phyloP scores from a whole-genome alignment of 1,139 yeast genomes.

The Debaryomyces nepalensis region DNA sequence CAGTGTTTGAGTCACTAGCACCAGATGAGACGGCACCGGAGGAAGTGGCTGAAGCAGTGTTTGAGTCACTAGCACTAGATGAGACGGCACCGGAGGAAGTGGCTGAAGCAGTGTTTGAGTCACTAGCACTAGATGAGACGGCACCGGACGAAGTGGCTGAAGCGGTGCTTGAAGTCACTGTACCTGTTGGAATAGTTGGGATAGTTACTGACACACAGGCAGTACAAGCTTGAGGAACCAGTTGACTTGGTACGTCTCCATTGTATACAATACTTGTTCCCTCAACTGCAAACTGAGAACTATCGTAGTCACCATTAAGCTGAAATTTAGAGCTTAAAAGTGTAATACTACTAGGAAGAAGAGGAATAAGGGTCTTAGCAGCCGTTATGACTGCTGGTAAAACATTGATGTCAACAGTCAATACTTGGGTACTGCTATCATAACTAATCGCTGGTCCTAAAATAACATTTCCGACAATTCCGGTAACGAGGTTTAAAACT shows the following conservation, averaged over 20 bases:
- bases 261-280: slow-evolving; percentile 5
- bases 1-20: too few species aligned
- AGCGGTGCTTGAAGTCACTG: too few species aligned
- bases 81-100: too few species aligned
- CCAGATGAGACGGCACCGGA: too few species aligned
- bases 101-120: too few species aligned
- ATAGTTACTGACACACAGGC: too few species aligned
- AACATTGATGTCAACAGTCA: slow-evolving; percentile 9
- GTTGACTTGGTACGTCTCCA: slow-evolving; percentile 8
- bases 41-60: too few species aligned
- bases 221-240: slow-evolving; percentile 4
- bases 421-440: background rate
- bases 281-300: slow-evolving; percentile 2
- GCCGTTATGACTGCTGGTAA: slow-evolving; percentile 4
- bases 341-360: slow-evolving; percentile 1
- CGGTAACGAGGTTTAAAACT: background rate
- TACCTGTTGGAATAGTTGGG: too few species aligned
- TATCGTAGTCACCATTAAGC: slow-evolving; percentile 4
- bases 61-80: too few species aligned
- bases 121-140: too few species aligned
- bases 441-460: slow-evolving; percentile 2
- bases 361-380: slow-evolving; percentile 1
- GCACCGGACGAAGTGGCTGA: too few species aligned
- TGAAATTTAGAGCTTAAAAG: slow-evolving; percentile 1
- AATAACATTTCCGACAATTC: slow-evolving; percentile 4